These are phyloP conservation scores for Botrytis byssoidea DNA, from an alignment of 2,329 filamentous ascomycete species.

Conservation along the genomic window DNA sequence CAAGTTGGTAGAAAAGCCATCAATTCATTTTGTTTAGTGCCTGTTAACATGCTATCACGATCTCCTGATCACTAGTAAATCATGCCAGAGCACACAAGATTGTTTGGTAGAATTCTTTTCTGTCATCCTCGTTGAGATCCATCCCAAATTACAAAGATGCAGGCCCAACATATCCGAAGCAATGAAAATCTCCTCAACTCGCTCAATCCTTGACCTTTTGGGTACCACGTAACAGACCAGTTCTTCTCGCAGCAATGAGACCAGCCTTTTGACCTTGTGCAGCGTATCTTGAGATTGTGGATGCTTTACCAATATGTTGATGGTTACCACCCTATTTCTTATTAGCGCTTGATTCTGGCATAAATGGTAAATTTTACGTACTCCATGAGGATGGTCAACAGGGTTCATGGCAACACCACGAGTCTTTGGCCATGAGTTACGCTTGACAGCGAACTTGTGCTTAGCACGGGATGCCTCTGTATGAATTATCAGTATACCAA, in stretches of 20 bases:
- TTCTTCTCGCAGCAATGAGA: slow-evolving; percentile 99
- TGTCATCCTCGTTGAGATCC: slow-evolving; percentile 40
- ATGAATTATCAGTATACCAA: slow-evolving; percentile 43
- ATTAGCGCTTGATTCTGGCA: slow-evolving; percentile 44
- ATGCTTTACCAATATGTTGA: slow-evolving; percentile 95
- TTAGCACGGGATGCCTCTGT: slow-evolving; percentile 98
- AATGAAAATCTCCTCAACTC: slow-evolving; percentile 37
- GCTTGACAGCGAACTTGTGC: slow-evolving; percentile 99
- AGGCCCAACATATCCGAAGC: slow-evolving; percentile 39
- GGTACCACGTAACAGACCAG: slow-evolving; percentile 99
- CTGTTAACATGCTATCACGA: slow-evolving; percentile 20
- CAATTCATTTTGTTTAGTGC: slow-evolving; percentile 20
- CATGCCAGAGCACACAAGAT: slow-evolving; percentile 19
- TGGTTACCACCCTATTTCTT: slow-evolving; percentile 77
- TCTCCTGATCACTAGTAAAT: slow-evolving; percentile 23
- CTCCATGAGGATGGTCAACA: slow-evolving; percentile 97
- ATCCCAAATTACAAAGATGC: slow-evolving; percentile 40
- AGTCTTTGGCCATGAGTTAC: slow-evolving; percentile 99
- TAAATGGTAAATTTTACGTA: slow-evolving; percentile 27
- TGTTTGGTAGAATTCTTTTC: slow-evolving; percentile 32
- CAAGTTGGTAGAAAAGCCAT: slow-evolving; percentile 18
- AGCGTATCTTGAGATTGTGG: slow-evolving; percentile 97
- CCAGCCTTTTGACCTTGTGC: slow-evolving; percentile 99
- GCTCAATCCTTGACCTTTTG: slow-evolving; percentile 98
- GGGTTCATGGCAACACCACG: slow-evolving; percentile 99